Conservation (phyloP, 148 eudicot species). For the Dianthus caryophyllus region DNA sequence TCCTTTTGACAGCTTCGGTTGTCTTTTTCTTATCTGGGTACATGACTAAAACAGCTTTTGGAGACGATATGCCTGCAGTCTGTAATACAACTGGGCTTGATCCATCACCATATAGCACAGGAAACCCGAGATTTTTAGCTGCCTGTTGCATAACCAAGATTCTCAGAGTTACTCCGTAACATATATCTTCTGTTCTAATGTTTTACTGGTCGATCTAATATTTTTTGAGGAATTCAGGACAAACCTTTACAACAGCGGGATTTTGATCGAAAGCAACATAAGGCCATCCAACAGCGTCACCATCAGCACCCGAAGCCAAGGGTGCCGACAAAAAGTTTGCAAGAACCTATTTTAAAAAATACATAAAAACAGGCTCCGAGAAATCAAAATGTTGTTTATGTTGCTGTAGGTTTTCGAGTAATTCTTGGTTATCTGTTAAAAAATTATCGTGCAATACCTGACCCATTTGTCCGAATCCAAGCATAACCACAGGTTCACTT, state of each 20-base stretch:
- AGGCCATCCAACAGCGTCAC: slow-evolving; percentile 66
- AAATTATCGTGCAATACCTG: slow-evolving; percentile 47
- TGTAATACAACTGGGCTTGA: slow-evolving; percentile 82
- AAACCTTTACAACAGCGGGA: slow-evolving; percentile 83
- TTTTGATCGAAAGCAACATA: slow-evolving; percentile 92
- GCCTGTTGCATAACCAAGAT: slow-evolving; percentile 33
- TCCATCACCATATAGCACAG: slow-evolving; percentile 92
- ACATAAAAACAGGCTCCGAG: slow-evolving; percentile 4
- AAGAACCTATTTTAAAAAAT: slow-evolving; percentile 53
- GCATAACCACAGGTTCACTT: slow-evolving; percentile 85
- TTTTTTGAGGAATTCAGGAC: slow-evolving; percentile 10
- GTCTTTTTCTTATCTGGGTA: slow-evolving; percentile 66
- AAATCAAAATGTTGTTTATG: slow-evolving; percentile 4
- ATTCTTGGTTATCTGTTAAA: slow-evolving; percentile 2
- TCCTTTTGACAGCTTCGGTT: slow-evolving; percentile 75
- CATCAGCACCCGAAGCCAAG: slow-evolving; percentile 63
- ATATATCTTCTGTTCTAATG: not conserved
- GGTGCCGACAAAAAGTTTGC: slow-evolving; percentile 90
- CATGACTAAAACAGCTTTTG: slow-evolving; percentile 95
- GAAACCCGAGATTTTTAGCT: slow-evolving; percentile 85
- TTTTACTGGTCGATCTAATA: not conserved
- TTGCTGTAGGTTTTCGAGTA: not conserved
- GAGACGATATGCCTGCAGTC: slow-evolving; percentile 88
- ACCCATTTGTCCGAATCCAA: slow-evolving; percentile 98
- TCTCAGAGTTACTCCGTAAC: not conserved